A percentile compares a stretch with the other conserved stretches of the same genome.
These are phyloP conservation scores for Gigaspora rosea DNA, from an alignment of 192 early-diverging fungal genomes.

Conservation along the genomic window DNA sequence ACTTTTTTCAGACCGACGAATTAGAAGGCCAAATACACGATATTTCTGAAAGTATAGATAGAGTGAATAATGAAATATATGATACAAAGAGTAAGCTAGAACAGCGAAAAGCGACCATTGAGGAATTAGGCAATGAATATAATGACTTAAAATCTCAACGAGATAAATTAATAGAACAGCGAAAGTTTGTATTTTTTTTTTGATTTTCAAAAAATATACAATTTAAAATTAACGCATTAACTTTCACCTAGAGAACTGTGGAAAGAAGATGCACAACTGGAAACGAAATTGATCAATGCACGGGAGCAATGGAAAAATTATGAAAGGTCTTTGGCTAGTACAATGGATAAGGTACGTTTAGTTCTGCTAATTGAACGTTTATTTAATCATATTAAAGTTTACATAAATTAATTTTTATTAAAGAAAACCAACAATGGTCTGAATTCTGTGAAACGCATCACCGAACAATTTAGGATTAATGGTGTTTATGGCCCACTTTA, in stretches of 20 bases:
- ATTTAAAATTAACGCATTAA: background rate
- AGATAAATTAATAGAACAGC: constrained; percentile 60
- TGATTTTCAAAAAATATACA: background rate
- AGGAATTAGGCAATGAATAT: constrained; percentile 44
- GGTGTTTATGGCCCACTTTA: constrained; percentile 93
- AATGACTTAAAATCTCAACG: constrained; percentile 49
- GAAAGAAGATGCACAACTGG: constrained; percentile 82
- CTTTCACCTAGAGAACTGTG: constrained; percentile 69
- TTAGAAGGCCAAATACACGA: constrained; percentile 44
- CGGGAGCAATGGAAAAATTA: constrained; percentile 75
- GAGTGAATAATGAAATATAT: constrained; percentile 39
- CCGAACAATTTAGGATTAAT: constrained; percentile 57
- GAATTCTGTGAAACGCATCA: constrained; percentile 68
- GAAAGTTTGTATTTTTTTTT: constrained; percentile 61
- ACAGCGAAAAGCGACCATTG: constrained; percentile 43
- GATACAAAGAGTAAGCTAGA: constrained; percentile 41
- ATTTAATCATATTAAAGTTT: background rate
- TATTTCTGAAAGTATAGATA: constrained; percentile 33
- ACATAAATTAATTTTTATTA: constrained; percentile 17
- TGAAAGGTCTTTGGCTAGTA: constrained; percentile 70
- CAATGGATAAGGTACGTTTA: constrained; percentile 71
- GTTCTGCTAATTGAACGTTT: background rate
- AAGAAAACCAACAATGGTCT: constrained; percentile 80
- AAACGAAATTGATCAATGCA: constrained; percentile 63
- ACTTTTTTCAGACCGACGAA: constrained; percentile 29